Conservation (phyloP, 2,329 filamentous ascomycete genomes). For the Coniochaeta prunicola region DNA sequence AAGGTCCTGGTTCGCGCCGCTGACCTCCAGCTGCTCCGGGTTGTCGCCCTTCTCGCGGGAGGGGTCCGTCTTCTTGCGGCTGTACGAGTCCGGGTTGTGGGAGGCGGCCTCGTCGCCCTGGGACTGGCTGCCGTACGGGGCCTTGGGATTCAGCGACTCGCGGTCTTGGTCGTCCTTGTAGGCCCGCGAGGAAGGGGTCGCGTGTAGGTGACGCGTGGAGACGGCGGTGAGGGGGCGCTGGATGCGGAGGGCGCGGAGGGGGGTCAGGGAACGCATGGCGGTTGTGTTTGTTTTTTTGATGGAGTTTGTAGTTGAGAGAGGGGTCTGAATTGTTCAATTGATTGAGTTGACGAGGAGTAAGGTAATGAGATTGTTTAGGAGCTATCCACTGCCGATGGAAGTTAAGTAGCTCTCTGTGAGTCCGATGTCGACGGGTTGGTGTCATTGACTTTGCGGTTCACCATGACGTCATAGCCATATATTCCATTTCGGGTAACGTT, state of each 20-base stretch:
- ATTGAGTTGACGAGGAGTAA: not conserved
- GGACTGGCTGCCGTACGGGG: conserved; percentile 61
- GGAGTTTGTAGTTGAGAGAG: not conserved
- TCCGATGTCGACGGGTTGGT: not conserved
- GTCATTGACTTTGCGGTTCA: not conserved
- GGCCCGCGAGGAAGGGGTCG: conserved; percentile 18
- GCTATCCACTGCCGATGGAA: not conserved
- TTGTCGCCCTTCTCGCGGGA: conserved; percentile 43
- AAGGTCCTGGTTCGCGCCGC: conserved; percentile 36
- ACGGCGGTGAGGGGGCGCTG: conserved; percentile 11
- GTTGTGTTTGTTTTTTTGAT: not conserved
- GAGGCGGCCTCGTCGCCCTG: conserved; percentile 57
- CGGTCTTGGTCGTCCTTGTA: conserved; percentile 51
- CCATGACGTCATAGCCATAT: not conserved
- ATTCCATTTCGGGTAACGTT: not conserved
- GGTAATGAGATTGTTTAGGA: not conserved
- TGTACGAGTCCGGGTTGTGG: conserved; percentile 56
- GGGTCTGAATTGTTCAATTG: not conserved
- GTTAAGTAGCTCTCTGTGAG: too few species aligned
- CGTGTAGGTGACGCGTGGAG: conserved; percentile 27
- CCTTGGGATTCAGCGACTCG: conserved; percentile 55
- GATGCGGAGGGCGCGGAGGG: conserved; percentile 3
- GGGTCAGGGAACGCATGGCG: not conserved
- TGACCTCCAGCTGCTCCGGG: conserved; percentile 30
- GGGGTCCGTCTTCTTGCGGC: conserved; percentile 60